These are phyloP conservation scores for Aspergillus bombycis DNA, from an alignment of 2,329 filamentous ascomycete species.

Conservation along the genomic window DNA sequence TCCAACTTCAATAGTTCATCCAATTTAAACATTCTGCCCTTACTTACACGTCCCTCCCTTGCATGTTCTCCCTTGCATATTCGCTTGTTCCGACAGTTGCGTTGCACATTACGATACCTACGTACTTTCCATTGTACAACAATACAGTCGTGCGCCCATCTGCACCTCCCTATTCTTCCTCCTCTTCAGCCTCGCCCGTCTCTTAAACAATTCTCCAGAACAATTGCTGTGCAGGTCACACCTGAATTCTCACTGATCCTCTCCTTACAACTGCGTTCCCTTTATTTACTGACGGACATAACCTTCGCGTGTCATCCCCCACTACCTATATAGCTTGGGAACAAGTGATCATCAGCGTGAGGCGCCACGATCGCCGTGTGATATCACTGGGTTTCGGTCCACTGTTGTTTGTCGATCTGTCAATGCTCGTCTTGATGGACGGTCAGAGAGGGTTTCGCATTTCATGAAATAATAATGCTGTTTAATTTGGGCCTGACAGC, in stretches of 20 bases:
- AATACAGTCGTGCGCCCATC: not conserved
- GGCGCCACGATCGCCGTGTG: not conserved
- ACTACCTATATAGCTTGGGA: not conserved
- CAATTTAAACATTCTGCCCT: not conserved
- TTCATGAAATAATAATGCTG: slow-evolving; percentile 38
- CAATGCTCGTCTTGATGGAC: slow-evolving; percentile 20
- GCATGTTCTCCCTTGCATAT: slow-evolving; percentile 16
- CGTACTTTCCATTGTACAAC: not conserved
- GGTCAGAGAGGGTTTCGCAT: slow-evolving; percentile 15
- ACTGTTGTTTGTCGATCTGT: slow-evolving; percentile 9
- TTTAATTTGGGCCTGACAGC: slow-evolving; percentile 48
- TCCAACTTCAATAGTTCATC: not conserved
- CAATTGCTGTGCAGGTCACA: slow-evolving; percentile 3
- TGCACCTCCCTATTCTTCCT: not conserved
- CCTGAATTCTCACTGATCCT: not conserved
- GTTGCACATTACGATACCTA: slow-evolving; percentile 1
- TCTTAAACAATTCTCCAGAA: not conserved
- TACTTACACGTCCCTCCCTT: slow-evolving; percentile 2
- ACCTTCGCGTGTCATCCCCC: not conserved
- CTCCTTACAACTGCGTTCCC: not conserved
- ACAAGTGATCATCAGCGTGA: slow-evolving; percentile 2
- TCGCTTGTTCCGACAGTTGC: slow-evolving; percentile 1
- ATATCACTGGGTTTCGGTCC: not conserved
- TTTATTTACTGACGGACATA: not conserved
- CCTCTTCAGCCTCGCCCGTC: not conserved